Evolutionary conservation across 2,329 filamentous ascomycete species (phyloP).

Genomic region (Aphanocladium album): DNA sequence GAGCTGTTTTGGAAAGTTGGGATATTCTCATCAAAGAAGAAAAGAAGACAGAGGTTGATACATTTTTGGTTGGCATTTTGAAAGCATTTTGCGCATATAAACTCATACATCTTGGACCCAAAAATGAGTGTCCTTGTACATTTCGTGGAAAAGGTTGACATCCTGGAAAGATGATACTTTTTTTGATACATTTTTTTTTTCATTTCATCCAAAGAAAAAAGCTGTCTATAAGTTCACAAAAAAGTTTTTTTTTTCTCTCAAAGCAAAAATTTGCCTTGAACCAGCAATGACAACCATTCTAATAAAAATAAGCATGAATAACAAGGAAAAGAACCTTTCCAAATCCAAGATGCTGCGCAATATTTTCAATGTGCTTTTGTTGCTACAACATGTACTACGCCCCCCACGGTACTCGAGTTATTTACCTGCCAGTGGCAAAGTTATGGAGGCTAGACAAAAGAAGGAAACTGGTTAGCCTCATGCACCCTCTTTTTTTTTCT

Average conservation of each 20-base stretch:
- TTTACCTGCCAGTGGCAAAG: background rate
- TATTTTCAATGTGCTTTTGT: background rate
- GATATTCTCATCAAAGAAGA: too few species aligned
- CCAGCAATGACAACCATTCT: background rate
- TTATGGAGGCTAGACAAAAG: constrained; percentile 5
- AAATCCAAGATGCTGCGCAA: background rate
- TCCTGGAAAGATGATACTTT: background rate
- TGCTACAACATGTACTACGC: too few species aligned
- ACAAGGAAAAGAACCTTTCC: too few species aligned
- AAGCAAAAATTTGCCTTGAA: background rate
- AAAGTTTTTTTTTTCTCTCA: background rate
- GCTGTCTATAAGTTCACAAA: background rate
- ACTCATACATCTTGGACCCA: background rate
- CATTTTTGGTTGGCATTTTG: background rate
- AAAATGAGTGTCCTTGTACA: background rate
- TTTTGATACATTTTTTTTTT: background rate
- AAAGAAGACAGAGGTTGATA: too few species aligned
- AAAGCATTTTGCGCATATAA: background rate
- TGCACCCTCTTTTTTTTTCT: too few species aligned
- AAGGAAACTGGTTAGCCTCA: background rate
- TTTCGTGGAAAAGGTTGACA: background rate
- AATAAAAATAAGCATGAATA: background rate
- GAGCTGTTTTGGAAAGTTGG: background rate
- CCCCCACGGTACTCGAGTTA: too few species aligned
- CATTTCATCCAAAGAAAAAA: background rate